Percentiles rank a stretch among this genome's conserved stretches.
Evolutionary conservation across 169 alveolate genomes (phyloP).

Genomic region (Amoebophrya sp.): DNA sequence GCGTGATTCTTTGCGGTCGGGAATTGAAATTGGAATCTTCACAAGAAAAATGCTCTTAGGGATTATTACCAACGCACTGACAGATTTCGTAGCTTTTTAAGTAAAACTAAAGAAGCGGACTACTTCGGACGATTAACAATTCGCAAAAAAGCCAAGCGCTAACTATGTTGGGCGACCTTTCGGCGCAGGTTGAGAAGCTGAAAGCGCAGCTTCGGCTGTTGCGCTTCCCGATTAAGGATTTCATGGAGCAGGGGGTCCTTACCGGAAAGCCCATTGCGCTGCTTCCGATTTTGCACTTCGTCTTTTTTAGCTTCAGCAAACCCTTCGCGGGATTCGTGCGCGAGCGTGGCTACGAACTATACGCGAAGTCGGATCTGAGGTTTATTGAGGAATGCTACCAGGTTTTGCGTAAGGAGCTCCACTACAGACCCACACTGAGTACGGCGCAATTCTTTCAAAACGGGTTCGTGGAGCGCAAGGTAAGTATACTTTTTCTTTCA

Average conservation of each 20-base stretch:
- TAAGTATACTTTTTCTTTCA: background rate
- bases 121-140: no score
- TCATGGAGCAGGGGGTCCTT: background rate
- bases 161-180: background rate
- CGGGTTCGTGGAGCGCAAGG: constrained; percentile 22
- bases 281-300: background rate
- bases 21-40: no score
- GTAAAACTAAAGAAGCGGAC: no score
- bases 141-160: no score
- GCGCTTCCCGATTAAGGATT: background rate
- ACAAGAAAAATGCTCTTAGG: no score
- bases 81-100: no score
- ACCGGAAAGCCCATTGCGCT: constrained; percentile 10
- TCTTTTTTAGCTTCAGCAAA: background rate
- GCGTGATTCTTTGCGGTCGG: no score
- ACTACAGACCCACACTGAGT: background rate
- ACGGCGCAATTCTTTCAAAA: background rate
- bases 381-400: background rate
- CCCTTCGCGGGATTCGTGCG: background rate
- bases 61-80: no score
- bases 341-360: background rate
- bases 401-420: background rate
- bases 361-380: background rate
- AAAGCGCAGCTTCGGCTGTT: background rate
- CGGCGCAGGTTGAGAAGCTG: background rate